phyloP scores from a whole-genome alignment of 352 stramenopile genomes.

The Pythium insidiosum region DNA sequence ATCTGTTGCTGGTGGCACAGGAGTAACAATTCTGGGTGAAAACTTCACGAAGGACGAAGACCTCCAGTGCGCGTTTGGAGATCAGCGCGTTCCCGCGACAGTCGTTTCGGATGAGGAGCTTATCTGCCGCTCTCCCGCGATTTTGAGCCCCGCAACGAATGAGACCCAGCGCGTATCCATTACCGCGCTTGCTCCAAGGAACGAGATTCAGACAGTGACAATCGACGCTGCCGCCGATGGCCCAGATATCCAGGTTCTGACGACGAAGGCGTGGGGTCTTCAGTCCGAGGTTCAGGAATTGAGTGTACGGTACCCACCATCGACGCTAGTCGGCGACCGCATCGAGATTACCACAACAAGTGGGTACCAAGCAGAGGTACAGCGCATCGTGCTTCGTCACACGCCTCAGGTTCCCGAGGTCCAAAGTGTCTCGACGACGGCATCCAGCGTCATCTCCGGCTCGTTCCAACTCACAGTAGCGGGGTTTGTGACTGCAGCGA shows the following conservation, averaged over 20 bases:
- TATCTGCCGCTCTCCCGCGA: constrained; percentile 17
- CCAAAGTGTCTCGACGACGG: constrained; percentile 14
- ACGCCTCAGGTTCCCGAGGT: constrained; percentile 15
- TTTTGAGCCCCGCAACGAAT: neutral
- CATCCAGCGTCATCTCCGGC: constrained; percentile 7
- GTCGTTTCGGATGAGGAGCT: constrained; percentile 17
- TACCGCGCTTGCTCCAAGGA: constrained; percentile 12
- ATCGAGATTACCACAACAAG: constrained; percentile 13
- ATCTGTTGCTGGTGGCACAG: constrained; percentile 30
- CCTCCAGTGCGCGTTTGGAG: constrained; percentile 27
- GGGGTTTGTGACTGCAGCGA: constrained; percentile 10
- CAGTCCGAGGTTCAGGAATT: constrained; percentile 22
- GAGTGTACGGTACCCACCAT: constrained; percentile 8
- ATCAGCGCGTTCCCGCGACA: constrained; percentile 11
- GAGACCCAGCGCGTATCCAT: constrained; percentile 17
- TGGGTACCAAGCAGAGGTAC: constrained; percentile 19
- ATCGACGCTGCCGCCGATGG: constrained; percentile 20
- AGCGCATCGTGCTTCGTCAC: constrained; percentile 9
- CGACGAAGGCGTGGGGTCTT: constrained; percentile 31
- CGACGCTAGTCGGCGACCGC: constrained; percentile 1
- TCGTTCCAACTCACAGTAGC: constrained; percentile 18
- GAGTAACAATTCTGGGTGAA: constrained; percentile 18
- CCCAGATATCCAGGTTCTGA: constrained; percentile 34
- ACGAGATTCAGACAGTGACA: constrained; percentile 29
- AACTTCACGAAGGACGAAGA: constrained; percentile 13